These are phyloP conservation scores for Hylodesmum podocarpum DNA, from an alignment of 306 rosid genomes.

Conservation along the genomic window DNA sequence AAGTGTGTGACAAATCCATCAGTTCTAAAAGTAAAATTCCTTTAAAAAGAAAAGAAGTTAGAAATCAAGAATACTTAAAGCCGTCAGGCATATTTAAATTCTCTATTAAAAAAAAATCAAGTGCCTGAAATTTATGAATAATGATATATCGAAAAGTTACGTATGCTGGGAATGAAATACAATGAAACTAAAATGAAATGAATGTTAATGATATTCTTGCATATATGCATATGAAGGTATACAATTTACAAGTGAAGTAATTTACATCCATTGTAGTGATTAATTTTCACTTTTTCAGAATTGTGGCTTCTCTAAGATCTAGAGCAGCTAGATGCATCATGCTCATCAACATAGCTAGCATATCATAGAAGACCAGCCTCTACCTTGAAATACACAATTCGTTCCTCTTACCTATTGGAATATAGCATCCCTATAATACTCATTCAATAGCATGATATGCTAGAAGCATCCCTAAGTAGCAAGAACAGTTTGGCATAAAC, in stretches of 20 bases:
- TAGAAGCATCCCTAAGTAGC: not conserved
- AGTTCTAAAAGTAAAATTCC: no score
- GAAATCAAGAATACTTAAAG: no score
- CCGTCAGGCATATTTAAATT: no score
- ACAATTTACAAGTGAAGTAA: conserved; percentile 24
- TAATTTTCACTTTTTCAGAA: conserved; percentile 11
- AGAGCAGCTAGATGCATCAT: conserved; percentile 29
- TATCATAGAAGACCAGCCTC: not conserved
- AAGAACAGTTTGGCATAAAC: conserved; percentile 15
- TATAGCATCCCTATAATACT: not conserved
- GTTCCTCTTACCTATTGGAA: conserved; percentile 11
- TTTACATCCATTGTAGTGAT: conserved; percentile 9
- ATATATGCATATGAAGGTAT: not conserved
- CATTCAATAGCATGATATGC: not conserved
- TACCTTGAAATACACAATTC: conserved; percentile 15
- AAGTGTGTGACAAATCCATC: no score
- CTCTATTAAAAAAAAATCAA: no score
- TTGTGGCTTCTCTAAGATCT: conserved; percentile 5
- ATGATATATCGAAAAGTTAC: no score
- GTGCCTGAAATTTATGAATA: no score
- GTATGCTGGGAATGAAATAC: no score
- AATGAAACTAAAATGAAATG: no score
- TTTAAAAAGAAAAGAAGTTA: no score
- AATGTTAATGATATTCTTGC: no score
- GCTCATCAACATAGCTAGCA: conserved; percentile 13